Percentiles rank a stretch among this genome's conserved stretches.
These are phyloP conservation scores for Ascodesmis nigricans DNA, from an alignment of 495 filamentous ascomycete genomes.

Conservation along the genomic window DNA sequence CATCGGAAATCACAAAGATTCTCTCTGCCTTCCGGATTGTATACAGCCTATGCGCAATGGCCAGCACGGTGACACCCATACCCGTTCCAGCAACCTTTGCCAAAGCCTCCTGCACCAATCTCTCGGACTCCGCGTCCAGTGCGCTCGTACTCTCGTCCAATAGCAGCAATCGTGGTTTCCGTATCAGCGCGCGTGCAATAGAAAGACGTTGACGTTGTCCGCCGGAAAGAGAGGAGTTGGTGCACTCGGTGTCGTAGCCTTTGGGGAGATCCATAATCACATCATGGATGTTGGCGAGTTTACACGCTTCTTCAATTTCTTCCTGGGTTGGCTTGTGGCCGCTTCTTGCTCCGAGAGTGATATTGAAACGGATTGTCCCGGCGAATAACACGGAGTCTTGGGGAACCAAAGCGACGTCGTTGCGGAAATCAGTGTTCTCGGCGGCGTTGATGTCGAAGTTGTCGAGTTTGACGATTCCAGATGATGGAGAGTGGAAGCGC, in stretches of 20 bases:
- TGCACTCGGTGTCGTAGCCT: slow-evolving; percentile 37
- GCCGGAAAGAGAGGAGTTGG: slow-evolving; percentile 44
- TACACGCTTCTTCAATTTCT: slow-evolving; percentile 28
- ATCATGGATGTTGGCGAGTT: slow-evolving; percentile 35
- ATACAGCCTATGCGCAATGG: slow-evolving; percentile 37
- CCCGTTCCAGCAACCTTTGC: slow-evolving; percentile 22
- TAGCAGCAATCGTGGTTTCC: slow-evolving; percentile 46
- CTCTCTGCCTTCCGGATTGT: slow-evolving; percentile 23
- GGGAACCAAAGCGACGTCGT: slow-evolving; percentile 26
- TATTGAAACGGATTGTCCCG: slow-evolving; percentile 29
- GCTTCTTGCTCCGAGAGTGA: slow-evolving; percentile 28
- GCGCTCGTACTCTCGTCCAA: slow-evolving; percentile 61
- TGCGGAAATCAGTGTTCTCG: slow-evolving; percentile 25
- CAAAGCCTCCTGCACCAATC: slow-evolving; percentile 47
- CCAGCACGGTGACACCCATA: slow-evolving; percentile 30
- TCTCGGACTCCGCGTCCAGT: slow-evolving; percentile 52
- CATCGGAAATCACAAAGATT: slow-evolving; percentile 24
- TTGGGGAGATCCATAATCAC: slow-evolving; percentile 39
- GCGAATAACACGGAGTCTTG: slow-evolving; percentile 32
- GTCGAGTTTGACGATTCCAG: slow-evolving; percentile 30
- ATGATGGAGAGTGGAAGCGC: slow-evolving; percentile 28
- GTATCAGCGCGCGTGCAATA: slow-evolving; percentile 56
- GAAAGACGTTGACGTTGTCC: slow-evolving; percentile 59
- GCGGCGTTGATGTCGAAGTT: slow-evolving; percentile 27
- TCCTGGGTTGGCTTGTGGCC: slow-evolving; percentile 19